Evolutionary conservation across 495 filamentous ascomycete genomes (phyloP), one percentile per base, ranked within the genome.

Genomic region (Daldinia vernicosa): DNA sequence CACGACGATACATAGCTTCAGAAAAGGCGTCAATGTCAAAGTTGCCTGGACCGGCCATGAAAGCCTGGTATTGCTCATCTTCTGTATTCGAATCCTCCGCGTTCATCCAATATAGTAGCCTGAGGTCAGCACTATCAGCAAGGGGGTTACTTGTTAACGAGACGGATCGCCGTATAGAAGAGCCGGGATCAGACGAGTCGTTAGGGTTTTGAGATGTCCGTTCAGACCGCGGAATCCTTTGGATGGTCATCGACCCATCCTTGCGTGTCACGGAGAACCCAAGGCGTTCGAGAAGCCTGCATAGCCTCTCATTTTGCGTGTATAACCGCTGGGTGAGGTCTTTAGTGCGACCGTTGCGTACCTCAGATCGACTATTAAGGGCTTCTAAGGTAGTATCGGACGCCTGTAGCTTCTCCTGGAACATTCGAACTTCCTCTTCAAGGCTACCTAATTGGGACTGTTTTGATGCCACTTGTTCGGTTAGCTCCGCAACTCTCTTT

Each of bases 21-120:
- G 87, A 87, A 73, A 97, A 95, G 19, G 86, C 84, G 59, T 96
- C 91, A 26, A 95, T 85, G 74, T 97, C 92, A 73, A 98, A 95
- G 32, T 85, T 86, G 6, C 88, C 85, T 4, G 97, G 80, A 3
- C 85, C 86, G 52, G 88, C 82, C 45, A 96, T 83, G 70, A 90
- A 97, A 7, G 87, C 84, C 14, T 85, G 82, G 67, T 93, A 99
- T 56, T 88, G 89, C 50, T 86, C 82, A 11, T 88, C 82, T 76
- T 97, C 93, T 22, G 87, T 83, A 35, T 89, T 89, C 1, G 82
- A 74, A 61, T 88, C 88, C n/a, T 87, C 79, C 37, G 86, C 85
- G 60, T 92, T 84, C 80, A 94, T 89, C 95, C 95, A 98, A 64
- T 88, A 86, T 6, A 96, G 84, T 1, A 92, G 80, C 24, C 86